Percentiles rank a stretch among this genome's conserved stretches.
phyloP scores from a whole-genome alignment of 1,284 basidiomycete species.

The Cutaneotrichosporon arboriforme region DNA sequence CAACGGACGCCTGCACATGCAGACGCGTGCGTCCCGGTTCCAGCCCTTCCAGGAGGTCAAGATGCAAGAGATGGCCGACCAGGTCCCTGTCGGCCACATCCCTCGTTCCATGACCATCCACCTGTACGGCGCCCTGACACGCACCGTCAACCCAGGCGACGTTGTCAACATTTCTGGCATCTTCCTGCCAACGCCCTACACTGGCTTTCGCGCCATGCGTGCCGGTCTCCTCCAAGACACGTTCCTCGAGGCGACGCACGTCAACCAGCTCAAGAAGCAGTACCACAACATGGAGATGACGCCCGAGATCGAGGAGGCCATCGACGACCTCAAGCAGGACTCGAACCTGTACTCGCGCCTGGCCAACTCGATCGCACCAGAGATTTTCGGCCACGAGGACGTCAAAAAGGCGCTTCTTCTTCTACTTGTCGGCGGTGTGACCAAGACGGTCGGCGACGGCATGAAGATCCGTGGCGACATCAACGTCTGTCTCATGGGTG shows the following conservation, averaged over 20 bases:
- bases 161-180: conserved; percentile 86
- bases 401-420: conserved; percentile 97
- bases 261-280: conserved; percentile 95
- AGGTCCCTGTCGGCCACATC: conserved; percentile 99
- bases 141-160: conserved; percentile 91
- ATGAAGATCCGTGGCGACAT: conserved; percentile 99
- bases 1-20: conserved; percentile 90
- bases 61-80: conserved; percentile 99
- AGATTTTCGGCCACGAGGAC: conserved; percentile 97
- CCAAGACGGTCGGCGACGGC: conserved; percentile 89
- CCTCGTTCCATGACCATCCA: conserved; percentile 97
- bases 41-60: conserved; percentile 98
- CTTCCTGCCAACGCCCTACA: conserved; percentile 85
- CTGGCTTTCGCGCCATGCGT: conserved; percentile 79
- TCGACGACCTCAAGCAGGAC: conserved; percentile 68
- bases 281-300: conserved; percentile 92
- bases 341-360: conserved; percentile 66
- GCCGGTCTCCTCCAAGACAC: conserved; percentile 96
- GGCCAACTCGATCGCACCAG: conserved; percentile 77
- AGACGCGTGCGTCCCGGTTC: conserved; percentile 94
- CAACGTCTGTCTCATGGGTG: conserved; percentile 98
- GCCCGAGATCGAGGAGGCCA: conserved; percentile 68
- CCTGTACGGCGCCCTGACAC: conserved; percentile 81
- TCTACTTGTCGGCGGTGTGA: conserved; percentile 90
- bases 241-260: conserved; percentile 85